Evolutionary conservation across 2,329 filamentous ascomycete genomes (phyloP).

Genomic region (Dactylellina haptotyla): DNA sequence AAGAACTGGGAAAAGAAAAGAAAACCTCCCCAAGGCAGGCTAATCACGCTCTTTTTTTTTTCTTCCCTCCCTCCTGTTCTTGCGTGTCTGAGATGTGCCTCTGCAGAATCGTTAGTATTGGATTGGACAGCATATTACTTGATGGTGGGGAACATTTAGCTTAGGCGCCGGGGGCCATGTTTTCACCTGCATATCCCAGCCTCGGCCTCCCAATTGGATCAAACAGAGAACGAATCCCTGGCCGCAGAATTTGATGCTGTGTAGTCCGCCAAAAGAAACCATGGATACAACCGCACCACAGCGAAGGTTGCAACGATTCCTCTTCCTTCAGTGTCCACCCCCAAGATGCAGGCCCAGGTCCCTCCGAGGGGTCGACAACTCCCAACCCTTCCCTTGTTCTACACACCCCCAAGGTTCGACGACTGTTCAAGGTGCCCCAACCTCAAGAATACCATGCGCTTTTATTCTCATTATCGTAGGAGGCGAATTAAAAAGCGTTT

Average conservation of each 20-base stretch:
- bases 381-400: constrained; percentile 12
- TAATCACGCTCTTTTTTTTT: constrained; percentile 53
- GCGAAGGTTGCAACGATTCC: constrained; percentile 33
- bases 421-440: constrained; percentile 34
- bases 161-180: constrained; percentile 53
- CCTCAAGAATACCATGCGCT: constrained; percentile 31
- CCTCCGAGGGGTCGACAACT: constrained; percentile 43
- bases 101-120: constrained; percentile 54
- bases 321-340: constrained; percentile 9
- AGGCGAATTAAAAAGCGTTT: constrained; percentile 29
- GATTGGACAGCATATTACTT: constrained; percentile 50
- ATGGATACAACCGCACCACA: constrained; percentile 47
- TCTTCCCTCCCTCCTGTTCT: constrained; percentile 36
- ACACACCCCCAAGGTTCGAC: constrained; percentile 20
- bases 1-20: constrained; percentile 35
- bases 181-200: constrained; percentile 54
- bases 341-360: constrained; percentile 33
- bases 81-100: constrained; percentile 43
- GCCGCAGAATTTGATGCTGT: constrained; percentile 53
- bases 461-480: not conserved
- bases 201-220: constrained; percentile 55
- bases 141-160: constrained; percentile 53
- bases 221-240: constrained; percentile 41
- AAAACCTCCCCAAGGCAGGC: constrained; percentile 36
- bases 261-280: constrained; percentile 37